Evolutionary conservation across 2,329 filamentous ascomycete species (phyloP).

Genomic region (Penicillium sp.): DNA sequence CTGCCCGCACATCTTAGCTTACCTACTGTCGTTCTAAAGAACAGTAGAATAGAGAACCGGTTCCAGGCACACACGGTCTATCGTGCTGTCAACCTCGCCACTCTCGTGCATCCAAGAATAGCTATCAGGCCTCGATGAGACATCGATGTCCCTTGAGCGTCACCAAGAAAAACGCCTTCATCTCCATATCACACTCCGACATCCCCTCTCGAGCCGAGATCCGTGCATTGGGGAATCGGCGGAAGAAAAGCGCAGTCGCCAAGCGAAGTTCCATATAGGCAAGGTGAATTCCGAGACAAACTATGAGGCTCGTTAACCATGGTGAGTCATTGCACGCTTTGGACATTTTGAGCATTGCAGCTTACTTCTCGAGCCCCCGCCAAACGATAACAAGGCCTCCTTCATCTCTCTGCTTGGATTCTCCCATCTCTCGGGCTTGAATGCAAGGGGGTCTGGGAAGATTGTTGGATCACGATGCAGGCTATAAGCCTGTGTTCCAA

Average conservation of each 20-base stretch:
- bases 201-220: constrained; percentile 20
- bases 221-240: constrained; percentile 21
- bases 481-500: constrained; percentile 50
- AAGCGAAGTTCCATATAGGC: constrained; percentile 54
- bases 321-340: too few species aligned
- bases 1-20: too few species aligned
- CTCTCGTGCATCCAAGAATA: not conserved
- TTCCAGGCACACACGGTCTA: too few species aligned
- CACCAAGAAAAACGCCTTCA: constrained; percentile 43
- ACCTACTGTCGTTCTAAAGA: too few species aligned
- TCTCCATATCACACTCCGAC: constrained; percentile 37
- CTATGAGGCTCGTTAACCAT: constrained; percentile 9
- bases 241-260: constrained; percentile 49
- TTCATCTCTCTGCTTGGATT: constrained; percentile 37
- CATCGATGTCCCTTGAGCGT: constrained; percentile 40
- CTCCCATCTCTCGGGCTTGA: constrained; percentile 25
- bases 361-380: constrained; percentile 56
- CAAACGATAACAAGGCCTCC: constrained; percentile 61
- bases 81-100: too few species aligned
- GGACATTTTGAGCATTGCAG: not conserved
- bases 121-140: constrained; percentile 25
- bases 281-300: constrained; percentile 65
- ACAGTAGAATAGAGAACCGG: too few species aligned
- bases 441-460: constrained; percentile 44
- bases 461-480: constrained; percentile 50